Evolutionary conservation across 495 filamentous ascomycete genomes (phyloP).

Genomic region (Rusavskia elegans): DNA sequence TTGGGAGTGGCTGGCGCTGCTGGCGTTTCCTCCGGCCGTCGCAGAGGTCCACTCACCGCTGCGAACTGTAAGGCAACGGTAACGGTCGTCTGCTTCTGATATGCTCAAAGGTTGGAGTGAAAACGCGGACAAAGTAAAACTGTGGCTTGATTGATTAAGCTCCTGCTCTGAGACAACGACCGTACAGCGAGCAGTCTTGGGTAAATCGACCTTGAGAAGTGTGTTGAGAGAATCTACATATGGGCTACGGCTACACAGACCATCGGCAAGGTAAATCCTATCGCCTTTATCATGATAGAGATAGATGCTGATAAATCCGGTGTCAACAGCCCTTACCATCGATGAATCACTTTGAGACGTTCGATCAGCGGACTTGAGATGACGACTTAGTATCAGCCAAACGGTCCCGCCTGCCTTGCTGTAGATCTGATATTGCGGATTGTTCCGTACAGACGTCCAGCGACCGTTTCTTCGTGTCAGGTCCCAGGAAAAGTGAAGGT

Average conservation of each 20-base stretch:
- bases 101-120: slow-evolving; percentile 44
- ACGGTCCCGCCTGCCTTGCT: slow-evolving; percentile 41
- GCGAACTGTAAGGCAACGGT: slow-evolving; percentile 36
- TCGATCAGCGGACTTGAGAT: slow-evolving; percentile 51
- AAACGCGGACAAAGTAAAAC: slow-evolving; percentile 74
- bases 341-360: slow-evolving; percentile 4
- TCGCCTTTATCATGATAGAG: slow-evolving; percentile 60
- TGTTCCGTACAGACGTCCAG: slow-evolving; percentile 50
- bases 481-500: slow-evolving; percentile 83
- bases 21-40: slow-evolving; percentile 73
- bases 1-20: slow-evolving; percentile 51
- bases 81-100: slow-evolving; percentile 39
- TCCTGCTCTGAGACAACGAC: slow-evolving; percentile 65
- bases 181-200: slow-evolving; percentile 47
- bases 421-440: slow-evolving; percentile 68
- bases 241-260: slow-evolving; percentile 49
- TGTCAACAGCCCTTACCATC: slow-evolving; percentile 20
- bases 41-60: slow-evolving; percentile 54
- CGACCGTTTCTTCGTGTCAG: slow-evolving; percentile 39
- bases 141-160: slow-evolving; percentile 49
- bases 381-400: slow-evolving; percentile 75
- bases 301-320: slow-evolving; percentile 75
- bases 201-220: slow-evolving; percentile 57
- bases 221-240: slow-evolving; percentile 91
- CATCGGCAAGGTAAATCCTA: slow-evolving; percentile 55